Evolutionary conservation across 2,329 filamentous ascomycete species (phyloP), one percentile per base, ranked within the genome.

Genomic region (Phaeoacremonium minimum): DNA sequence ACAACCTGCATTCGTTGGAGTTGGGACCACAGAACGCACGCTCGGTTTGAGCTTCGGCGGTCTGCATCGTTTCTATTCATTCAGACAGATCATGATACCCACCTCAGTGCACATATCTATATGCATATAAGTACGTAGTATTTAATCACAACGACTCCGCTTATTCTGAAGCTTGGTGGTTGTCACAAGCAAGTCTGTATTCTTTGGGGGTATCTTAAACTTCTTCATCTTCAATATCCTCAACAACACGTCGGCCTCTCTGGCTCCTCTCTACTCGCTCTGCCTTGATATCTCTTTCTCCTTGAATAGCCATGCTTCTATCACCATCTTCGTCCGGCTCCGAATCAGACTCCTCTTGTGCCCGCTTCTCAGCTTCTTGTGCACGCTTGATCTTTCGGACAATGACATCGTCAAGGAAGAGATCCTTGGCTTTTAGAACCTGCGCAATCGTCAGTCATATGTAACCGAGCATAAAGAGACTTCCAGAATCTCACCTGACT

Each of bases 311-410:
- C 20, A 47, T n/a, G 28, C 45, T 54, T 26, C 40, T 41, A 33
- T 48, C 45, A 12, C 18, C 58, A 4, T 54, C 56, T 2, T 59
- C 61, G 4, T 65, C 63, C 4, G 42, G 35, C n/a, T 56, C 56
- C 6, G 45, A 40, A 35, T 57, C 61, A 0, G 64, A 62, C 4
- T 63, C 61, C 28, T 71, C 61, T n/a, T 63, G 58, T n/a, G 65
- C 58, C 14, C 60, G 56, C 41, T 58, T 56, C 37, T 64, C 63
- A 3, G 62, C 60, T 33, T 68, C 62, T 40, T 67, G 63, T 7
- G 70, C 63, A 6, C 80, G 73, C 55, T 73, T 66, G 36, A 85
- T 76, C 46, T 72, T 71, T 28, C 79, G 73, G 16, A 74, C 54
- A 41, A 83, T 65, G 12, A 75, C 57, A 30, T 69, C 63, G 46